These are phyloP conservation scores for slime mould (Dictyostelium discoideum) DNA, from an alignment of 78 protist species.

Conservation along the genomic window dicty_2.7 NC_007088.5:2700001-2700500, in stretches of 20 bases:
- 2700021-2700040: slow-evolving; percentile 94
- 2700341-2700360: neutral
- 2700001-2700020: slow-evolving; percentile 58
- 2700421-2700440: slow-evolving; percentile 98
- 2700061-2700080: slow-evolving; percentile 89
- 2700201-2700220: slow-evolving; percentile 83
- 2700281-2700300: neutral
- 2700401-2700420: slow-evolving; percentile 95
- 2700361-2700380: slow-evolving; percentile 1
- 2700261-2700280: slow-evolving; percentile 77
- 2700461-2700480: slow-evolving; percentile 90
- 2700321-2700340: neutral
- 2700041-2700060: slow-evolving; percentile 98
- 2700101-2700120: slow-evolving; percentile 93
- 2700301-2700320: neutral
- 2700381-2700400: slow-evolving; percentile 82
- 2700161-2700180: slow-evolving; percentile 92
- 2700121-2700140: slow-evolving; percentile 90
- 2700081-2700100: slow-evolving; percentile 95
- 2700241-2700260: slow-evolving; percentile 94
- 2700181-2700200: slow-evolving; percentile 97
- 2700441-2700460: slow-evolving; percentile 97
- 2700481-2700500: slow-evolving; percentile 97
- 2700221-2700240: slow-evolving; percentile 98
- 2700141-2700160: slow-evolving; percentile 93